These are phyloP conservation scores for Ziziphus jujuba DNA, from an alignment of 306 rosid species.

Conservation along the genomic window DNA sequence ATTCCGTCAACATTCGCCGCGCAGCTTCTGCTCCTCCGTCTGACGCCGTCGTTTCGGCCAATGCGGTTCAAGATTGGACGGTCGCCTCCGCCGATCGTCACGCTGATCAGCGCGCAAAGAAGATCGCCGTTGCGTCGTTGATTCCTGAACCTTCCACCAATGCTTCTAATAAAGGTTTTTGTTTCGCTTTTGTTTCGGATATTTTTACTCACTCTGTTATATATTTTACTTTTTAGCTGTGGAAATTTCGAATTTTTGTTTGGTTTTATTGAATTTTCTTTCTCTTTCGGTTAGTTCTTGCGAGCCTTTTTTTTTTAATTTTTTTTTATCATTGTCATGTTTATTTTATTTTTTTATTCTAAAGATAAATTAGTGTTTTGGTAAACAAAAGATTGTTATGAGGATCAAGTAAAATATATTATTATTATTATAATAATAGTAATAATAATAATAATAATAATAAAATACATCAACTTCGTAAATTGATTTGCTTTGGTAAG, in stretches of 20 bases:
- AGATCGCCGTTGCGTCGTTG: slow-evolving; percentile 51
- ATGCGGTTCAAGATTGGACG: slow-evolving; percentile 51
- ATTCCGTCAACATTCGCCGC: slow-evolving; percentile 30
- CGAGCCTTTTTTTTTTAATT: neutral
- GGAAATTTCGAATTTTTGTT: neutral
- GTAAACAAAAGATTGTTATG: too few species aligned
- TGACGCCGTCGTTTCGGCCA: slow-evolving; percentile 33
- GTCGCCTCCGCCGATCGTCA: slow-evolving; percentile 29
- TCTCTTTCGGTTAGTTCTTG: neutral
- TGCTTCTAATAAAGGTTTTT: slow-evolving; percentile 58
- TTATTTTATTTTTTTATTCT: neutral
- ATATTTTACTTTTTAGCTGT: neutral
- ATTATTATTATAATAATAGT: too few species aligned
- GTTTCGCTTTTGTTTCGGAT: neutral
- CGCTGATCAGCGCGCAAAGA: slow-evolving; percentile 49
- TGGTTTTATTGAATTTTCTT: neutral
- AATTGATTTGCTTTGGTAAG: too few species aligned
- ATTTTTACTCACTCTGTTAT: neutral
- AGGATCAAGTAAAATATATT: too few species aligned
- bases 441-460: too few species aligned
- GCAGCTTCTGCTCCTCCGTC: slow-evolving; percentile 28
- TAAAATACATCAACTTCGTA: too few species aligned
- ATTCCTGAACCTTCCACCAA: slow-evolving; percentile 61
- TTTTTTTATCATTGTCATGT: too few species aligned
- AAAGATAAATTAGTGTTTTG: too few species aligned